These are phyloP conservation scores for Gossypium trilobum DNA, from an alignment of 441 rosid species.

Conservation along the genomic window DNA sequence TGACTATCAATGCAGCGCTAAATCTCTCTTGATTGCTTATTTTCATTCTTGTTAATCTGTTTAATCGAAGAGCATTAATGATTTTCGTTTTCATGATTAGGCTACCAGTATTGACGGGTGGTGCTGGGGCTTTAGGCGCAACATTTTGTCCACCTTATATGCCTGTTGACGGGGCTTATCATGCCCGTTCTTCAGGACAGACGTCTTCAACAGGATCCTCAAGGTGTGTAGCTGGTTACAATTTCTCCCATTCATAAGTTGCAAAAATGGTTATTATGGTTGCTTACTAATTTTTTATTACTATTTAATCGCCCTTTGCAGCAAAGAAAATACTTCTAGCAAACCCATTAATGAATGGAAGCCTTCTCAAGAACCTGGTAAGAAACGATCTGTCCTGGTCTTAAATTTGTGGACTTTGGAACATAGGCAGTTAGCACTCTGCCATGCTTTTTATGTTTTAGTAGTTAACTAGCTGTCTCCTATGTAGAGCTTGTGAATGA, in stretches of 20 bases:
- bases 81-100: constrained; percentile 30
- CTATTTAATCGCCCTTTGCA: constrained; percentile 27
- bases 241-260: background rate
- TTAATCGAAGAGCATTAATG: background rate
- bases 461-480: constrained; percentile 5
- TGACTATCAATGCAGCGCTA: background rate
- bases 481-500: constrained; percentile 43
- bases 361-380: constrained; percentile 58
- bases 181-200: constrained; percentile 46
- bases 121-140: constrained; percentile 73
- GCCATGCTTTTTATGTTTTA: background rate
- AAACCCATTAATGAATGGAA: constrained; percentile 54
- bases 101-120: constrained; percentile 79
- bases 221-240: constrained; percentile 28
- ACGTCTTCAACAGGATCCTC: constrained; percentile 52
- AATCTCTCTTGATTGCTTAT: background rate
- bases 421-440: background rate
- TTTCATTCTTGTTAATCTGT: background rate
- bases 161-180: constrained; percentile 62
- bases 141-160: constrained; percentile 69
- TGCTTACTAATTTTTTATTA: background rate
- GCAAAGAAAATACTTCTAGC: constrained; percentile 49
- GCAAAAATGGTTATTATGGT: background rate
- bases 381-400: constrained; percentile 13
- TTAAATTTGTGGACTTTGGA: background rate